phyloP scores from a whole-genome alignment of 371 early-diverging fungal genomes.

The Actinomortierella ambigua region DNA sequence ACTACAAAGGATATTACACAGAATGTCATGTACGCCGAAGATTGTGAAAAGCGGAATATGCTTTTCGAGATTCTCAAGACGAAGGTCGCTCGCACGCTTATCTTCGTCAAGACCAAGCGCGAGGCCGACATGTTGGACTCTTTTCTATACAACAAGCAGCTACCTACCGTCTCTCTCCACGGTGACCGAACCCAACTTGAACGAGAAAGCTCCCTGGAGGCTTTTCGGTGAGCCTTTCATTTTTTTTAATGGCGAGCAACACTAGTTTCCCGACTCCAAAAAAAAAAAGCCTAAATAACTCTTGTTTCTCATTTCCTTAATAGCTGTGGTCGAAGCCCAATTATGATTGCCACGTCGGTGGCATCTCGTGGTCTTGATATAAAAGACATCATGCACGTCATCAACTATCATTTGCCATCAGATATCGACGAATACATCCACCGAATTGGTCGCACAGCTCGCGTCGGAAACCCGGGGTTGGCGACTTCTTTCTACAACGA shows the following conservation, averaged over 20 bases:
- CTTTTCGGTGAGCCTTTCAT: conserved; percentile 67
- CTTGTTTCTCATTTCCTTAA: too few species aligned
- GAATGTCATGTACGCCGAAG: conserved; percentile 52
- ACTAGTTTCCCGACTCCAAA: too few species aligned
- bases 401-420: conserved; percentile 84
- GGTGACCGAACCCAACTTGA: conserved; percentile 80
- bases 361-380: conserved; percentile 94
- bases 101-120: conserved; percentile 88
- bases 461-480: conserved; percentile 57
- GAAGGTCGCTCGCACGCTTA: conserved; percentile 68
- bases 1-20: conserved; percentile 59
- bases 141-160: conserved; percentile 67
- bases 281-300: too few species aligned
- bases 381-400: conserved; percentile 80
- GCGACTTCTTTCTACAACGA: conserved; percentile 79
- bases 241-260: too few species aligned
- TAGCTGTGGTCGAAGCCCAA: conserved; percentile 66
- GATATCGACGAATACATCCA: conserved; percentile 87
- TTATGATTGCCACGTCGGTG: conserved; percentile 92
- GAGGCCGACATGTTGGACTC: conserved; percentile 81
- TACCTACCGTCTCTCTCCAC: conserved; percentile 75
- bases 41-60: conserved; percentile 57
- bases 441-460: conserved; percentile 71
- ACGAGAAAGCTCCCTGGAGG: conserved; percentile 78
- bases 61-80: conserved; percentile 45